Conservation (phyloP, 331 rosid genomes). For the Prunus yedoensis region DNA sequence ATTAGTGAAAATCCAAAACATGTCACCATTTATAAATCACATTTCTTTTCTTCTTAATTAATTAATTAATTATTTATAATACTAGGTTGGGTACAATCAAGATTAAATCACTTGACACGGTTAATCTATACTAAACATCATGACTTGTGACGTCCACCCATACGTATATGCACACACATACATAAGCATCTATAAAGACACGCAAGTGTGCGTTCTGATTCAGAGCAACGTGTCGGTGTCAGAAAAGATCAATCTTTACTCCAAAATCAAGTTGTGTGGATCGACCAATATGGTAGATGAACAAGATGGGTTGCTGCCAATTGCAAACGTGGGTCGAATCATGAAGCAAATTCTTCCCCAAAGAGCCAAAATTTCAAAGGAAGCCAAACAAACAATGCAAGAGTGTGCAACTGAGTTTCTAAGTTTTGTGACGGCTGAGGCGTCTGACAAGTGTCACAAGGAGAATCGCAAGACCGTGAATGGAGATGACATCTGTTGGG, state of each 20-base stretch:
- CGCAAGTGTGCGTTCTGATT: neutral
- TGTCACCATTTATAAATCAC: too few relatives aligned
- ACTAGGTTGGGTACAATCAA: neutral
- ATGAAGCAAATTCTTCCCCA: constrained; percentile 70
- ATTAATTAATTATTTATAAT: neutral
- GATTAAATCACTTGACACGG: too few relatives aligned
- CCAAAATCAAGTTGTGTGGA: neutral
- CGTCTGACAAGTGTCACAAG: constrained; percentile 83
- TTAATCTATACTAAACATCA: neutral
- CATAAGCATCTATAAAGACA: constrained; percentile 8
- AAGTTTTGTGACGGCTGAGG: constrained; percentile 81
- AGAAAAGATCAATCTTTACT: neutral
- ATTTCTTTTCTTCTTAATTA: neutral
- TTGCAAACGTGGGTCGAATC: constrained; percentile 80
- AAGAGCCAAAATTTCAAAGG: constrained; percentile 74
- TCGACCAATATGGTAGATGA: constrained; percentile 43
- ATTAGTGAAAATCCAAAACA: neutral
- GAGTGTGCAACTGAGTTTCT: constrained; percentile 86
- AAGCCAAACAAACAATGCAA: constrained; percentile 72
- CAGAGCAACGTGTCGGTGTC: neutral
- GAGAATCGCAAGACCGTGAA: constrained; percentile 84
- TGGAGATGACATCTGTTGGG: constrained; percentile 93
- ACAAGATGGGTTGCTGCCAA: constrained; percentile 57
- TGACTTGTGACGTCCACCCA: neutral
- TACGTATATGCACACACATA: neutral